A percentile compares a stretch with the other conserved stretches of the same genome.
These are phyloP conservation scores for Yamadazyma oceani DNA, from an alignment of 1,139 yeast genomes.

Conservation along the genomic window DNA sequence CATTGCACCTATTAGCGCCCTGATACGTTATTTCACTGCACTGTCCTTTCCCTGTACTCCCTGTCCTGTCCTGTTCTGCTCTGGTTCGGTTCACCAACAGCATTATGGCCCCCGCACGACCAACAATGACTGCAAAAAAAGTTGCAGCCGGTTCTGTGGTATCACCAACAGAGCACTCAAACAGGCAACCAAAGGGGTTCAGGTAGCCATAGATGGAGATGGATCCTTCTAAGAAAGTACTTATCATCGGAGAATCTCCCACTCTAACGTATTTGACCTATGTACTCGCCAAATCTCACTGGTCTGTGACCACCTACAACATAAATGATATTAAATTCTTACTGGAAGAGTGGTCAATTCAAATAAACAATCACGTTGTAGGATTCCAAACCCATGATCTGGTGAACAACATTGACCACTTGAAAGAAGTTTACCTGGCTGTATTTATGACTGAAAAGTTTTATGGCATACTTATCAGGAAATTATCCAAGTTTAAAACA, in stretches of 20 bases:
- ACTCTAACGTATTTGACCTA: slow-evolving; percentile 7
- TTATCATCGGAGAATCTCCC: slow-evolving; percentile 18
- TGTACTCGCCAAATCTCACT: slow-evolving; percentile 6
- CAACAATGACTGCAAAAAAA: too few relatives aligned
- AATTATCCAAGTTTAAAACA: slow-evolving; percentile 6
- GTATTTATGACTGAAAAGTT: slow-evolving; percentile 13
- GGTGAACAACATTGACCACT: slow-evolving; percentile 7
- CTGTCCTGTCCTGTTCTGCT: too few relatives aligned
- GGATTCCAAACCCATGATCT: slow-evolving; percentile 1
- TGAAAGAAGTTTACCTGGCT: slow-evolving; percentile 10
- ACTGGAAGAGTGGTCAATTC: slow-evolving; percentile 6
- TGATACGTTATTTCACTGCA: too few relatives aligned
- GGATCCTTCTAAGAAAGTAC: too few relatives aligned
- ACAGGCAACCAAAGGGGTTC: too few relatives aligned
- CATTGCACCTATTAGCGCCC: too few relatives aligned
- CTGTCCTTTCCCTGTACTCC: too few relatives aligned
- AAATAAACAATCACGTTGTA: slow-evolving; percentile 1
- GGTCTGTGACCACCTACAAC: slow-evolving; percentile 8
- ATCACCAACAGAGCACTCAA: too few relatives aligned
- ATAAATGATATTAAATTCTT: slow-evolving; percentile 5
- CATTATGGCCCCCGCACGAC: background rate
- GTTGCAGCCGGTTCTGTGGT: background rate
- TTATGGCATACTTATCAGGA: slow-evolving; percentile 5
- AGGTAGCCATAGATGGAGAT: too few relatives aligned
- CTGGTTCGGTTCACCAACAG: background rate